Evolutionary conservation across 305 asterid genomes (phyloP).

Genomic region (Solanum hybrid): DNA sequence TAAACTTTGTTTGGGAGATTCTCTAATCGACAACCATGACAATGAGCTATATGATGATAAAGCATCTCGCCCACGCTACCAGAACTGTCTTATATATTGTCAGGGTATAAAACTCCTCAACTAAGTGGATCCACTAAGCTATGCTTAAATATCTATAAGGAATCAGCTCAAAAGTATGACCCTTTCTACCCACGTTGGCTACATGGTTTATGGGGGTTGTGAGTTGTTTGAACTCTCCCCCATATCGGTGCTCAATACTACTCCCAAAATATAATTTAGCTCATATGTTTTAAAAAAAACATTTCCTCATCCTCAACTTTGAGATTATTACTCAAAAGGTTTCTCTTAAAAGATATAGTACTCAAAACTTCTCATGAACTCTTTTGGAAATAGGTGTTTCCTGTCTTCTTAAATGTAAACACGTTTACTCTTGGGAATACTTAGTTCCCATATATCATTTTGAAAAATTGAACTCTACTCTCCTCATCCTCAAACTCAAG

Average conservation of each 20-base stretch:
- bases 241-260: neutral
- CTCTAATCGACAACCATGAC: neutral
- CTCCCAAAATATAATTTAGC: neutral
- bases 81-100: neutral
- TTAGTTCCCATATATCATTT: neutral
- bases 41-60: neutral
- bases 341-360: neutral
- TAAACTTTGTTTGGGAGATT: too few species aligned
- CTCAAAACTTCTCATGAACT: neutral
- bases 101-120: too few species aligned
- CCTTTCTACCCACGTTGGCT: neutral
- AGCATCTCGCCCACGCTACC: neutral
- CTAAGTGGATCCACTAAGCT: too few species aligned
- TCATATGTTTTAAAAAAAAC: neutral
- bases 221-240: neutral
- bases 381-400: neutral
- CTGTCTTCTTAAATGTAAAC: neutral
- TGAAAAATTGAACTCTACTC: neutral
- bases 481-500: neutral
- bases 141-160: too few species aligned
- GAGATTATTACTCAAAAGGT: neutral
- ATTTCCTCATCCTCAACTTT: neutral
- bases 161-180: neutral
- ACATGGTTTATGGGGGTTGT: neutral
- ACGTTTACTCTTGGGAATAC: neutral